These are phyloP conservation scores for Salix viminalis DNA, from an alignment of 345 rosid species.

Conservation along the genomic window DNA sequence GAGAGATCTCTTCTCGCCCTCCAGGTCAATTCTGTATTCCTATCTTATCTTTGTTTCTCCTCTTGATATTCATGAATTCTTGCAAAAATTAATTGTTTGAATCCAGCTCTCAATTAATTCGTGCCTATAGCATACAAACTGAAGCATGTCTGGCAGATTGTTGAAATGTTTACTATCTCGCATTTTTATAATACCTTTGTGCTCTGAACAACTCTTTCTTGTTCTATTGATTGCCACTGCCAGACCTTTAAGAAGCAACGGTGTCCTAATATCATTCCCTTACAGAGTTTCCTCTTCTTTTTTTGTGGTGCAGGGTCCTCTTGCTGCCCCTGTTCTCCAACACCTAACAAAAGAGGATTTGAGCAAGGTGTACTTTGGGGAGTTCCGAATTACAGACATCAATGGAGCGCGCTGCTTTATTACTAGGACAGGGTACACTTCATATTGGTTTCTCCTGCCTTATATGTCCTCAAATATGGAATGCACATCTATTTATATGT, in stretches of 20 bases:
- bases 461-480: not conserved
- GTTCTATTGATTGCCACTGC: not conserved
- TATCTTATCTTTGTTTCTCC: not conserved
- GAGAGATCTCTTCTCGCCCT: constrained; percentile 98
- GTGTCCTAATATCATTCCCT: not conserved
- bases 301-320: constrained; percentile 68
- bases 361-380: constrained; percentile 91
- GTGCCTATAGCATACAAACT: not conserved
- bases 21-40: constrained; percentile 48
- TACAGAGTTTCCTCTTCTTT: not conserved
- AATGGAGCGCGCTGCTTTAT: constrained; percentile 79
- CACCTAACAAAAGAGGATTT: constrained; percentile 79
- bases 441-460: not conserved
- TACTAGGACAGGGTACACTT: constrained; percentile 86
- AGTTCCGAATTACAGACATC: constrained; percentile 74
- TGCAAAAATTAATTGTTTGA: not conserved
- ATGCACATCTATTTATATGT: not conserved
- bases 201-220: not conserved
- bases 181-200: not conserved
- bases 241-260: not conserved
- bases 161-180: not conserved
- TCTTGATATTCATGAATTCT: not conserved
- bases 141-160: not conserved
- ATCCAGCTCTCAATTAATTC: not conserved
- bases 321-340: constrained; percentile 88